Conservation (phyloP, 768 basidiomycete species). For the Leucosporidium creatinivorum region DNA sequence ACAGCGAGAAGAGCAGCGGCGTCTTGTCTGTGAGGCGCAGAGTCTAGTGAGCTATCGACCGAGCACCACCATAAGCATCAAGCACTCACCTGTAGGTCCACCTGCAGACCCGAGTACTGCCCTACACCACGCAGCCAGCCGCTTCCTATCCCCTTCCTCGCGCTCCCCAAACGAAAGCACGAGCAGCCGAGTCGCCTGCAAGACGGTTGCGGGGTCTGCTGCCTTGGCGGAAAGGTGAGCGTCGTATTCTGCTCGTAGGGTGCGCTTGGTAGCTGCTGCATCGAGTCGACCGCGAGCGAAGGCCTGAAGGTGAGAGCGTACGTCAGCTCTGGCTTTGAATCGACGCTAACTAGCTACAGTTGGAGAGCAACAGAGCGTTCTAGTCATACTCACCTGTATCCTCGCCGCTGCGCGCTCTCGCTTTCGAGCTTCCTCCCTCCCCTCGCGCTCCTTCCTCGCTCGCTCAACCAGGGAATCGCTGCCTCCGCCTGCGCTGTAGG, state of each 20-base stretch:
- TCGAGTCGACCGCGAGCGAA: constrained; percentile 1
- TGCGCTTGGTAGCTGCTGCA: background rate
- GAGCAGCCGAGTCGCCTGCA: constrained; percentile 15
- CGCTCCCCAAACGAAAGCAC: background rate
- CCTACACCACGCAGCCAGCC: constrained; percentile 19
- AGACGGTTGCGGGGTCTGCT: background rate
- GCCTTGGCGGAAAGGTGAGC: background rate
- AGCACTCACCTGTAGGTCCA: background rate
- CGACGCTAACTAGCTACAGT: background rate
- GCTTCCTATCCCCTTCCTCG: constrained; percentile 3
- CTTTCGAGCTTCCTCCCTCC: constrained; percentile 8
- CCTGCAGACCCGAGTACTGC: background rate
- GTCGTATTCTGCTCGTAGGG: constrained; percentile 8
- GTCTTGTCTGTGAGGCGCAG: constrained; percentile 2
- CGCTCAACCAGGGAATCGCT: background rate
- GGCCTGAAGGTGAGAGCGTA: background rate
- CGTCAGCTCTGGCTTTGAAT: background rate
- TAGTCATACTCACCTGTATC: constrained; percentile 19
- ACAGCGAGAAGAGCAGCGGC: constrained; percentile 21
- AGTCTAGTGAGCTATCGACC: no score
- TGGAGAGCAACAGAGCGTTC: background rate
- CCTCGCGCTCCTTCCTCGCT: constrained; percentile 12
- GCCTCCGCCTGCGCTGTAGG: no score
- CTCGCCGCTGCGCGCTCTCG: background rate
- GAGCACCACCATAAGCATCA: no score